phyloP scores from a whole-genome alignment of 2,329 filamentous ascomycete genomes.

The Fusarium transvaalense region DNA sequence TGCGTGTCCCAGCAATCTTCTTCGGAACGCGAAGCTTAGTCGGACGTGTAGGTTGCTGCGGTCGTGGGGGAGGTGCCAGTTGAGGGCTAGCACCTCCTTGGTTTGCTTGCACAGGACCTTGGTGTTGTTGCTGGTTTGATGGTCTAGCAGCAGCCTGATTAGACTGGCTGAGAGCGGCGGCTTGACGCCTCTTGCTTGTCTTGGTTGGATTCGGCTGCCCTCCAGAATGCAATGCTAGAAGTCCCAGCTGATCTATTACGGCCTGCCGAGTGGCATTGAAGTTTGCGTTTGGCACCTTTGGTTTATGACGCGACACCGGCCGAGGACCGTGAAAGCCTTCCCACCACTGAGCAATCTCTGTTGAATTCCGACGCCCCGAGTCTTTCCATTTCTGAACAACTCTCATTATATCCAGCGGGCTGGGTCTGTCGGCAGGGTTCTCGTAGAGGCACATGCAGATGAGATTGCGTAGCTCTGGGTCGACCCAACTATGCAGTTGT shows the following conservation, averaged over 20 bases:
- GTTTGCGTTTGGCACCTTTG: neutral
- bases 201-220: neutral
- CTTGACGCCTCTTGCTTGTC: neutral
- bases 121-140: neutral
- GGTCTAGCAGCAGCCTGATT: too few relatives aligned
- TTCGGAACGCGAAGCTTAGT: neutral
- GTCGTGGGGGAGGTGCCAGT: neutral
- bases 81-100: neutral
- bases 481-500: constrained; percentile 23
- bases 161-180: too few relatives aligned
- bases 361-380: constrained; percentile 31
- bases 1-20: neutral
- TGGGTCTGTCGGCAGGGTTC: constrained; percentile 46
- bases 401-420: constrained; percentile 38
- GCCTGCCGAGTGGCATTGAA: constrained; percentile 3
- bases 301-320: neutral
- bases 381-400: constrained; percentile 39
- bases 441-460: constrained; percentile 47
- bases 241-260: neutral
- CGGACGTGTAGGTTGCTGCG: neutral
- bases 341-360: constrained; percentile 43
- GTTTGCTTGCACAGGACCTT: neutral
- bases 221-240: neutral
- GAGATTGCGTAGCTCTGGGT: constrained; percentile 41
- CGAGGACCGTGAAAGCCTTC: neutral